Conservation (phyloP, 148 eudicot genomes). For the Camellia japonica region DNA sequence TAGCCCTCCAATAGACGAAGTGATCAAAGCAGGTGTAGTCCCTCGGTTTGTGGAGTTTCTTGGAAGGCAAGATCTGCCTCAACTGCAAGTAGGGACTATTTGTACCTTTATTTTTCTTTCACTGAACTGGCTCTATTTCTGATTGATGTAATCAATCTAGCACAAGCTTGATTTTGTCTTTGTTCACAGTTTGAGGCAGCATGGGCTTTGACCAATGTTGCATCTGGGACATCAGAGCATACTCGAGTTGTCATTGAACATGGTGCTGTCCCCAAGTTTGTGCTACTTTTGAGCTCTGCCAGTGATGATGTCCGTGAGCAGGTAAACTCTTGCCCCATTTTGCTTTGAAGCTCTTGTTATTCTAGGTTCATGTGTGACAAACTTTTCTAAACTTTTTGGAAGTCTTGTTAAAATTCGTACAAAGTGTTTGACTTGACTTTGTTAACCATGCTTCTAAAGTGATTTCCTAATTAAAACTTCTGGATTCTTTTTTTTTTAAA, state of each 20-base stretch:
- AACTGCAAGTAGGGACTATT: constrained; percentile 61
- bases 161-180: constrained; percentile 7
- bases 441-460: neutral
- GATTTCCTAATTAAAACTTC: neutral
- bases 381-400: neutral
- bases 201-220: constrained; percentile 94
- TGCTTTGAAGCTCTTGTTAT: neutral
- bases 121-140: neutral
- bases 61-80: constrained; percentile 79
- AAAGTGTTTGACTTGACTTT: neutral
- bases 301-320: constrained; percentile 97
- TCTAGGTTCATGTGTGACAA: neutral
- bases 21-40: constrained; percentile 79
- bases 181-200: constrained; percentile 84
- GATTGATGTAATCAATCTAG: neutral
- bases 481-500: neutral
- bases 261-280: constrained; percentile 87
- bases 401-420: neutral
- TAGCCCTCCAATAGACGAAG: constrained; percentile 88
- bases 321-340: constrained; percentile 33
- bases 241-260: constrained; percentile 81
- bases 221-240: constrained; percentile 95
- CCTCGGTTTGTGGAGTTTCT: constrained; percentile 87
- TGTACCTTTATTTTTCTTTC: neutral
- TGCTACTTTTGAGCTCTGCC: constrained; percentile 74